Base-by-base conservation (phyloP, 768 basidiomycete genomes). In the Rhizopogon roseolus region DNA sequence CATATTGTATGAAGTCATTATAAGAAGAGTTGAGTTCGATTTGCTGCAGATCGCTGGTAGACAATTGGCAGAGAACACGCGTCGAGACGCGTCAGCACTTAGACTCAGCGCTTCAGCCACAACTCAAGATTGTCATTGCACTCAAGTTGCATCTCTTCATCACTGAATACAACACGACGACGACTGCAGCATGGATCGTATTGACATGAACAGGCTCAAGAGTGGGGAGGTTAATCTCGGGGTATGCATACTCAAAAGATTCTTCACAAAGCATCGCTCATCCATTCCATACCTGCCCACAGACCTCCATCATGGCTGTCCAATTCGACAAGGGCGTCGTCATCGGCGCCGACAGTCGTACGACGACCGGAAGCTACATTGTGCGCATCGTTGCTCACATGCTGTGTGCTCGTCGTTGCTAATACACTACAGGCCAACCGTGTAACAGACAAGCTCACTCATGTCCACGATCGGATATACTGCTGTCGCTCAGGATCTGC, bases 291-390 rank as follows among this genome's bases (percentile, higher is more conserved):
- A 3, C 22, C 22, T 22, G 8, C 22, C 45, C 13, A 38, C 62
- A 98, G 93, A 99, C 96, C 53, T 98, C 96, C 41, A 98, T 99
- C 70, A 98, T 98, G 95, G 96, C 97, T 51, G 95, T 98, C 58
- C 92, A 94, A 64, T 99, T 99, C 76, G 78, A 92, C 34, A 85
- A 84, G 29, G 97, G 97, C 38, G 97, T 99, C 55, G 86, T 99
- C 61, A 84, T 98, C 57, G 97, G 97, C 41, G 97, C 97, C 60
- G 97, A 99, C 76, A 90, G 88, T 80, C 82, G 96, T 55, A 99
- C 96, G 56, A 98, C 97, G 0, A 95, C 92, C 6, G 97, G 96
- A 60, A 87, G 86, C 74, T 98, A 97, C 73, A 96, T 97, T 67
- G 96, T 94, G 68, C 58, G 85, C 69, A 28, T 49, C 41, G 34